Evolutionary conservation across 2,329 filamentous ascomycete species (phyloP).

Genomic region (Penicillium sp.): DNA sequence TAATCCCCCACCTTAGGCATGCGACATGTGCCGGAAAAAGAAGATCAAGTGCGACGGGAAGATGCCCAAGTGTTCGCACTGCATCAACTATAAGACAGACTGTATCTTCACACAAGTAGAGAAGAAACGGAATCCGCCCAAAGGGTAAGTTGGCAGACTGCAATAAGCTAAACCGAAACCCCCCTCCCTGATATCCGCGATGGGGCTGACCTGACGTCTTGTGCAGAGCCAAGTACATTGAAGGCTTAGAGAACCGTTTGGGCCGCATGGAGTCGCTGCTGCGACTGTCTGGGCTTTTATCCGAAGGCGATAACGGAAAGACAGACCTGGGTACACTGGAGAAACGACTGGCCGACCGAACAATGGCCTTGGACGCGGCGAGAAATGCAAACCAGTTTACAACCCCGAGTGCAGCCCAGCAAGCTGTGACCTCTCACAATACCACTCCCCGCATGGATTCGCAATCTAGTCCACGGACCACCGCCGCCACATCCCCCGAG

Average conservation of each 20-base stretch:
- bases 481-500: slow-evolving; percentile 53
- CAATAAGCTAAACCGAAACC: neutral
- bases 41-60: slow-evolving; percentile 97
- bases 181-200: neutral
- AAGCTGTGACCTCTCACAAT: slow-evolving; percentile 38
- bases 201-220: slow-evolving; percentile 23
- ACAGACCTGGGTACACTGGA: slow-evolving; percentile 88
- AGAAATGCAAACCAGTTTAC: slow-evolving; percentile 33
- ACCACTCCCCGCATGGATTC: slow-evolving; percentile 49
- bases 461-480: slow-evolving; percentile 53
- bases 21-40: slow-evolving; percentile 93
- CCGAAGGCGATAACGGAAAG: slow-evolving; percentile 79
- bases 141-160: slow-evolving; percentile 65
- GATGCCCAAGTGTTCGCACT: slow-evolving; percentile 91
- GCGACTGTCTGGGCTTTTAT: slow-evolving; percentile 79
- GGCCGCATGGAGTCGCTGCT: slow-evolving; percentile 94
- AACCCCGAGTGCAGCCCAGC: slow-evolving; percentile 31
- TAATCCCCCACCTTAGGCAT: slow-evolving; percentile 59
- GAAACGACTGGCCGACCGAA: slow-evolving; percentile 63
- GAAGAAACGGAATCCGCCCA: slow-evolving; percentile 96
- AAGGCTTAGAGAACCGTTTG: slow-evolving; percentile 89
- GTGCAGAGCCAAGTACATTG: slow-evolving; percentile 89
- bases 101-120: slow-evolving; percentile 97
- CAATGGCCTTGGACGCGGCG: slow-evolving; percentile 38
- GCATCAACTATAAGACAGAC: slow-evolving; percentile 96